Evolutionary conservation across 495 filamentous ascomycete species (phyloP).

Genomic region (Talaromyces trachyspermus): DNA sequence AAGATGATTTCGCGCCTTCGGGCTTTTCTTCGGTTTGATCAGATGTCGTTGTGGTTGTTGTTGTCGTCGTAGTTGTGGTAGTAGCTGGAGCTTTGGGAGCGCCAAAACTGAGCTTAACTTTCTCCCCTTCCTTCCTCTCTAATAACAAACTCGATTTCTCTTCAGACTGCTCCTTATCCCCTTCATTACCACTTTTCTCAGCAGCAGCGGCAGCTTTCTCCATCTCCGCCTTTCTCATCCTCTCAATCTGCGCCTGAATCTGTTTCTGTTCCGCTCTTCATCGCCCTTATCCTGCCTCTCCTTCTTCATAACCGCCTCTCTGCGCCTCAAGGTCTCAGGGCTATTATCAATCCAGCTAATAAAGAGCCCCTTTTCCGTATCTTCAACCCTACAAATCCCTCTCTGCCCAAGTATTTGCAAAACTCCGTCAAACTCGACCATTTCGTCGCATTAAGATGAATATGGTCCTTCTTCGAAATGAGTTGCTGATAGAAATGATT

Average conservation of each 20-base stretch:
- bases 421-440: constrained; percentile 85
- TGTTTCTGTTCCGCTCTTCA: constrained; percentile 78
- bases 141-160: constrained; percentile 41
- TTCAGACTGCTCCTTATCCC: constrained; percentile 42
- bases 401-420: constrained; percentile 71
- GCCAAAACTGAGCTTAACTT: constrained; percentile 60
- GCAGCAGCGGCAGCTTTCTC: constrained; percentile 36
- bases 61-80: constrained; percentile 12
- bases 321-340: constrained; percentile 69
- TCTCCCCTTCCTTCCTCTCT: constrained; percentile 70
- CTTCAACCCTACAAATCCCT: constrained; percentile 83
- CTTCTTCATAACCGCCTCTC: constrained; percentile 73
- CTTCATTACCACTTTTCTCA: constrained; percentile 46
- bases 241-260: constrained; percentile 71
- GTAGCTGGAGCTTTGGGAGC: constrained; percentile 28
- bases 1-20: not conserved
- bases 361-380: constrained; percentile 78
- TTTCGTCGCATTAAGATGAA: constrained; percentile 88
- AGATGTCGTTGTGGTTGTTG: constrained; percentile 17
- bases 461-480: constrained; percentile 48
- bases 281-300: constrained; percentile 83
- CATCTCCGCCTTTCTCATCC: constrained; percentile 49
- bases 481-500: constrained; percentile 92
- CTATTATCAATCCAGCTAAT: constrained; percentile 87
- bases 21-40: constrained; percentile 1